Conservation (phyloP, 345 rosid species). For the Brassica incana region DNA sequence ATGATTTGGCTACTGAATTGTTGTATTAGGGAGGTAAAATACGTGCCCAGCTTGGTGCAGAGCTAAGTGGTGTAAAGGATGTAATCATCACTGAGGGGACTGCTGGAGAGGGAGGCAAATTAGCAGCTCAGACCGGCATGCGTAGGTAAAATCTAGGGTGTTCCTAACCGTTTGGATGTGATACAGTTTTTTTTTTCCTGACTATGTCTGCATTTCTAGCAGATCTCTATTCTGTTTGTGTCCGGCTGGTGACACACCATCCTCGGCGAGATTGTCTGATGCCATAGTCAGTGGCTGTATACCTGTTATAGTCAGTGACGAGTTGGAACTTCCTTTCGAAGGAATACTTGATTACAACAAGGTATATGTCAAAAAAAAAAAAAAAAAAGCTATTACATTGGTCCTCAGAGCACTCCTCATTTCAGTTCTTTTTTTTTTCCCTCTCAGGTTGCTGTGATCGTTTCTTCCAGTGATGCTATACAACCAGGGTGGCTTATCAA, state of each 20-base stretch:
- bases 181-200: neutral
- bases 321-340: conserved; percentile 94
- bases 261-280: conserved; percentile 94
- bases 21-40: conserved; percentile 85
- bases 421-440: no score
- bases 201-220: conserved; percentile 26
- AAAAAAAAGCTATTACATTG: neutral
- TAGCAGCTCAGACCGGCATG: conserved; percentile 85
- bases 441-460: conserved; percentile 72
- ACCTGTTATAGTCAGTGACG: conserved; percentile 91
- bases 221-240: conserved; percentile 89
- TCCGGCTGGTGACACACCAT: conserved; percentile 99
- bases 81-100: conserved; percentile 79
- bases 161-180: neutral
- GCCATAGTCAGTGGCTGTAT: conserved; percentile 96
- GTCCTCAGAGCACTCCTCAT: no score
- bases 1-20: conserved; percentile 17
- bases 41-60: conserved; percentile 76
- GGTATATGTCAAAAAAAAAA: conserved; percentile 52
- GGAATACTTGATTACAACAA: conserved; percentile 84
- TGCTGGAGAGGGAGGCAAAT: conserved; percentile 82
- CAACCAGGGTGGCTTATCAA: conserved; percentile 79
- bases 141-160: conserved; percentile 54
- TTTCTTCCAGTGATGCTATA: conserved; percentile 79
- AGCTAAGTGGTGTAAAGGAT: conserved; percentile 56